Evolutionary conservation across 2,329 filamentous ascomycete species (phyloP), one percentile per base, ranked within the genome.

Genomic region (Colletotrichum sp.): DNA sequence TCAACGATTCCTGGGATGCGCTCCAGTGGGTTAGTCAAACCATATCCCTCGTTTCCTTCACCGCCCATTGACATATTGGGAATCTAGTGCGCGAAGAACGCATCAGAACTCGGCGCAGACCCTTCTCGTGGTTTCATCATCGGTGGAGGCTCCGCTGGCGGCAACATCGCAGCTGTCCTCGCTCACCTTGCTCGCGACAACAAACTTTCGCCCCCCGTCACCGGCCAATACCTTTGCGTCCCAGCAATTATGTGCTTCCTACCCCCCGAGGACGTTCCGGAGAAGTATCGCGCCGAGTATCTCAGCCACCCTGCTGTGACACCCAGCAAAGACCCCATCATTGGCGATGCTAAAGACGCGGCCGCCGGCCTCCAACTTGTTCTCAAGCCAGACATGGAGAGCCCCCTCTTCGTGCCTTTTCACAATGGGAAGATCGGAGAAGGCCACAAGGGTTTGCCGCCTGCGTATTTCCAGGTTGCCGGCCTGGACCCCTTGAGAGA

Each of bases 401-500:
- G 73, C 34, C 69, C 73, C 7, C 73, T 76, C 10, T 76, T 76
- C 10, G 64, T 76, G 10, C 73, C 73, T 10, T 76, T 76, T 10
- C 69, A 59, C n/a, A 57, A 13, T 16, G 69, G 73, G 2, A 59
- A 24, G 21, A 36, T 34, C 6, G 69, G 64, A 1, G 24, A 73
- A 18, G 73, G 73, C 6, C 73, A 76, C 26, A 59, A 34, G 15
- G 69, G 73, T 2, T 15, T 76, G n/a, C 69, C 69, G n/a, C 69
- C 69, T 32, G 69, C 64, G 6, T 76, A 76, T 79, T 81, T 92
- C 2, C 88, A 90, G 78, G 83, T 90, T 1, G 86, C 84, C 76
- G 90, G 89, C 13, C 75, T 88, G 74, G 90, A 91, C 79, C 86
- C 86, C 0, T 77, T 89, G 4, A 81, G 90, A 6, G 90, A 92